phyloP scores from a whole-genome alignment of 2,329 filamentous ascomycete genomes.

The Zelopaecilomyces penicillatus region DNA sequence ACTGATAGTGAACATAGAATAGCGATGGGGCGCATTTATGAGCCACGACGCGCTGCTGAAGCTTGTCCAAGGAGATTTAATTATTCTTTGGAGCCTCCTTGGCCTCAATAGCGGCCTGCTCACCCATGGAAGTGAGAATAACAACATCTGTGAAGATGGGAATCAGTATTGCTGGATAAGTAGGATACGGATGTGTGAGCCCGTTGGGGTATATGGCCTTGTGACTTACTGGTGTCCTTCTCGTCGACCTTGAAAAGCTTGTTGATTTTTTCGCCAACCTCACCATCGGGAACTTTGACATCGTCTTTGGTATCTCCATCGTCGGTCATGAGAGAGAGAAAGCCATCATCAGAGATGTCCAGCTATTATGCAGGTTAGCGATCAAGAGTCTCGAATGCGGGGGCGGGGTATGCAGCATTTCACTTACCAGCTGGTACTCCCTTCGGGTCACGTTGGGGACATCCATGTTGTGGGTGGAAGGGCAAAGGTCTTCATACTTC shows the following conservation, averaged over 20 bases:
- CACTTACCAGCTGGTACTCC: slow-evolving; percentile 90
- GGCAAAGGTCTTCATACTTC: slow-evolving; percentile 98
- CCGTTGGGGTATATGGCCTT: neutral
- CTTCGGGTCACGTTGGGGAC: slow-evolving; percentile 86
- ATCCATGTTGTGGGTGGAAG: slow-evolving; percentile 97
- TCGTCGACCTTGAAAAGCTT: slow-evolving; percentile 73
- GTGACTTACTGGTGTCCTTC: slow-evolving; percentile 83
- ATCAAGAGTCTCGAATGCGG: slow-evolving; percentile 9
- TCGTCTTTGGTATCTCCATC: slow-evolving; percentile 87
- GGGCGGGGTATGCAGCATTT: slow-evolving; percentile 13
- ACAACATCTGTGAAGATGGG: slow-evolving; percentile 62
- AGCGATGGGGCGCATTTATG: neutral
- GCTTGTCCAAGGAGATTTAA: slow-evolving; percentile 5
- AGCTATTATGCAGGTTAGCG: slow-evolving; percentile 47
- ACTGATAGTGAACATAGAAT: neutral
- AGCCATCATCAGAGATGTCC: slow-evolving; percentile 87
- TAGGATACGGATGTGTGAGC: neutral
- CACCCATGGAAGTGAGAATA: slow-evolving; percentile 91
- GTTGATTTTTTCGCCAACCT: slow-evolving; percentile 78
- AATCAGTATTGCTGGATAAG: slow-evolving; percentile 12
- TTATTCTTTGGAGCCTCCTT: slow-evolving; percentile 68
- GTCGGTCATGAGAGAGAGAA: slow-evolving; percentile 87
- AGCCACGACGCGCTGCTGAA: slow-evolving; percentile 3
- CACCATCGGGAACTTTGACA: slow-evolving; percentile 84
- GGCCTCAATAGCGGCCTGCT: slow-evolving; percentile 84